Conservation (phyloP, 306 rosid species). For the Cucurbita maxima region DNA sequence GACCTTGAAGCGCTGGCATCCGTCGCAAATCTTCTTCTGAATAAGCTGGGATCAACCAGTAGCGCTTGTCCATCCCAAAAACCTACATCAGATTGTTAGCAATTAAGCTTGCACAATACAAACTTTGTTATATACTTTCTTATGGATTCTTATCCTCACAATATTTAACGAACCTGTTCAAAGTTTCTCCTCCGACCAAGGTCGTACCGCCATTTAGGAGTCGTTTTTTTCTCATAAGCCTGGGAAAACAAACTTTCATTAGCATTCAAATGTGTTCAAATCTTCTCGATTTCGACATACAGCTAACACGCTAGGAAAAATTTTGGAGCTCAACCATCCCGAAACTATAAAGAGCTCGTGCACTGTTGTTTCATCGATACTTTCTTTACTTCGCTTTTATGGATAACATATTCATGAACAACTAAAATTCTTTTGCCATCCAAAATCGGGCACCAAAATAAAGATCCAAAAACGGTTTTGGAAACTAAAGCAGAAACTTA, state of each 20-base stretch:
- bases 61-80: conserved; percentile 70
- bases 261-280: not conserved
- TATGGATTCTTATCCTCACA: not conserved
- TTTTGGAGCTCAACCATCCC: not conserved
- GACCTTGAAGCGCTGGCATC: conserved; percentile 91
- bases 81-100: conserved; percentile 32
- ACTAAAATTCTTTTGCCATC: not conserved
- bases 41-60: conserved; percentile 91
- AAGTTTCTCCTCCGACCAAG: conserved; percentile 89
- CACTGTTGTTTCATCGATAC: not conserved
- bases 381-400: not conserved
- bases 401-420: not conserved
- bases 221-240: conserved; percentile 96
- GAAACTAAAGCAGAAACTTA: not conserved
- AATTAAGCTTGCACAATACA: not conserved
- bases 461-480: not conserved
- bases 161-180: conserved; percentile 58
- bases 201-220: conserved; percentile 95
- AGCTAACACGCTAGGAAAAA: not conserved
- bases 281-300: not conserved
- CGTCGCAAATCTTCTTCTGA: conserved; percentile 82
- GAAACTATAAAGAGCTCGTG: not conserved
- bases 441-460: not conserved
- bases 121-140: not conserved
- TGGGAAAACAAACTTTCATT: conserved; percentile 22